Percentiles rank a stretch among this genome's conserved stretches.
Conservation (phyloP, 768 basidiomycete genomes). For the Dioszegia hungarica region DNA sequence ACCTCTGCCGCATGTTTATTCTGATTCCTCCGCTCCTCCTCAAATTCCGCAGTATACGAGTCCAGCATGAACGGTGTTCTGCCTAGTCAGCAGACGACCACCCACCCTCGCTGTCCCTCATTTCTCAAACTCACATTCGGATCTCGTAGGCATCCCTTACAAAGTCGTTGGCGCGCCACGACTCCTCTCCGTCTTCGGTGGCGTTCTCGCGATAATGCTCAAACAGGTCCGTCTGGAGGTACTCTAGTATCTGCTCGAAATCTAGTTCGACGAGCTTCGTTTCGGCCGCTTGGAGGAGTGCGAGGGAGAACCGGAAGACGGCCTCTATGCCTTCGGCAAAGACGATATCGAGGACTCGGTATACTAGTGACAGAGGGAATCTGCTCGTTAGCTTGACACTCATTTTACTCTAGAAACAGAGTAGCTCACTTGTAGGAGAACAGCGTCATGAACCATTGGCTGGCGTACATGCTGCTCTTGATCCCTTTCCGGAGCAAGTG, state of each 20-base stretch:
- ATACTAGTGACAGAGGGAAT: conserved; percentile 89
- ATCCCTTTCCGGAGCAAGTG: conserved; percentile 91
- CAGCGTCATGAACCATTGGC: conserved; percentile 96
- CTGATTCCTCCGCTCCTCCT: conserved; percentile 67
- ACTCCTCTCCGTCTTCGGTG: conserved; percentile 42
- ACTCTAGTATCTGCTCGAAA: conserved; percentile 84
- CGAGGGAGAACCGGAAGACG: conserved; percentile 89
- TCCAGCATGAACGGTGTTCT: conserved; percentile 92
- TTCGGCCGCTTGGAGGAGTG: conserved; percentile 82
- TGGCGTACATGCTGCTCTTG: conserved; percentile 97
- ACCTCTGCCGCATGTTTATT: conserved; percentile 81
- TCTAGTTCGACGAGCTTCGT: conserved; percentile 69
- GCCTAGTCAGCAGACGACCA: conserved; percentile 5
- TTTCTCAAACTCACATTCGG: conserved; percentile 55
- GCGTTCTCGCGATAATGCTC: conserved; percentile 65
- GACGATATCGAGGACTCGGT: conserved; percentile 92
- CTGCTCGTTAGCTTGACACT: conserved; percentile 51
- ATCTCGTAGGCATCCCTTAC: conserved; percentile 80
- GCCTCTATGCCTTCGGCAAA: conserved; percentile 96
- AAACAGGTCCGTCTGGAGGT: conserved; percentile 73
- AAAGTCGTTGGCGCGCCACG: conserved; percentile 71
- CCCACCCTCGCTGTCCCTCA: background rate
- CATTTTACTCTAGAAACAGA: background rate
- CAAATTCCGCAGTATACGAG: conserved; percentile 79
- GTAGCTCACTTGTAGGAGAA: conserved; percentile 79